Base-by-base conservation (phyloP, 495 filamentous ascomycete species). In the Lophium mytilinum region DNA sequence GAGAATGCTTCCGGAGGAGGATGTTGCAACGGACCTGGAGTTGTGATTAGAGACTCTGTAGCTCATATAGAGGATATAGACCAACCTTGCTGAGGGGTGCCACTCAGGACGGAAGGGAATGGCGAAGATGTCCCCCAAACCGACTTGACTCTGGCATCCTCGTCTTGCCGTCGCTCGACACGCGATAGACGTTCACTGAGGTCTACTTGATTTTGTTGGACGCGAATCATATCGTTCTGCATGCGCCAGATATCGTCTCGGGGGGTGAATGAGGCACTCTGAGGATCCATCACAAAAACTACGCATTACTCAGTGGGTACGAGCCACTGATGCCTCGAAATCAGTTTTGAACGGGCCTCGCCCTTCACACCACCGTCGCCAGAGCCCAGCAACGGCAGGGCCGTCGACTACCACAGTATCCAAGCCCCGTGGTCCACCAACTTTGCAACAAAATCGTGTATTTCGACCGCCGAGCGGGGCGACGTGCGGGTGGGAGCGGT, bases 201-300 rank as follows among this genome's bases (percentile, higher is more conserved):
- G 61, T 88, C 83, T 62, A 79, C 78, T 69, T 95, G 89, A 48
- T 86, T 76, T 57, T 82, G 75, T 60, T 91, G 87, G 40, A 95
- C 75, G 65, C 88, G 85, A 71, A 84, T 89, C 74, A 96, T 77
- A 63, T 95, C 89, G 75, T 88, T 87, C 68, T 92, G 85, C 56
- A 95, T 78, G 73, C 85, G 84, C 80, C 88, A 92, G 55, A 92
- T 76, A 71, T 95, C 90, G 76, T 88, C 86, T 64, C 79, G 80
- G 56, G 83, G 82, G 47, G 79, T 80, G 69, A 83, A 80, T 33
- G 75, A 72, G 62, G 72, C 57, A 47, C 64, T 81, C 71, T 85
- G 83, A 36, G 82, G 76, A 75, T 86, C 83, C 83, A 86, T 86
- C 48, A 63, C 68, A 54, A 43, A 19, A 39, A 8, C 15, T 52